phyloP scores from a whole-genome alignment of 2,329 filamentous ascomycete species.

The Calycina herbarum region DNA sequence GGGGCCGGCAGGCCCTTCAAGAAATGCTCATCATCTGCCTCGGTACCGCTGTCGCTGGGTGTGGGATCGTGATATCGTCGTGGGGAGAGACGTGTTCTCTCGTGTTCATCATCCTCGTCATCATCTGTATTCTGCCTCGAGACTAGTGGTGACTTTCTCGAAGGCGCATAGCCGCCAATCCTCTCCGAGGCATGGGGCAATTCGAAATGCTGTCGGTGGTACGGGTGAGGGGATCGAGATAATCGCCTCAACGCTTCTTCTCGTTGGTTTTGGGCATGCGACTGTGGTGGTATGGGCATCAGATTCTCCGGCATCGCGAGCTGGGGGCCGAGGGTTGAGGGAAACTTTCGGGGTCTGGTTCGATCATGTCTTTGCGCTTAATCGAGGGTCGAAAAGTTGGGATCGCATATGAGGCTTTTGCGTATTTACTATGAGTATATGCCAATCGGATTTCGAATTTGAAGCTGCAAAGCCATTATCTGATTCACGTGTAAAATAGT shows the following conservation, averaged over 20 bases:
- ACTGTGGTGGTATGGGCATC: conserved; percentile 24
- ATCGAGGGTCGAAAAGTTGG: neutral
- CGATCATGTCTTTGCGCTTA: conserved; percentile 26
- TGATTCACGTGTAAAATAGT: conserved; percentile 8
- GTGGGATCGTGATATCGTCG: conserved; percentile 42
- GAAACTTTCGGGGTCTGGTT: conserved; percentile 21
- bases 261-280: conserved; percentile 28
- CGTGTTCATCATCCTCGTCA: conserved; percentile 40
- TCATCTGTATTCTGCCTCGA: conserved; percentile 33
- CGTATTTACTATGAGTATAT: neutral
- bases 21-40: conserved; percentile 92
- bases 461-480: conserved; percentile 20
- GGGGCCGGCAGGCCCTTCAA: conserved; percentile 83
- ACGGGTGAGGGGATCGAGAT: conserved; percentile 65
- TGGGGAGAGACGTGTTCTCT: conserved; percentile 21
- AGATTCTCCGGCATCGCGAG: conserved; percentile 33
- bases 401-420: neutral
- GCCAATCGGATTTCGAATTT: neutral
- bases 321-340: conserved; percentile 19
- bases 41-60: conserved; percentile 86
- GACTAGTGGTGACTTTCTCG: conserved; percentile 28
- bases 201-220: conserved; percentile 59
- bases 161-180: conserved; percentile 31
- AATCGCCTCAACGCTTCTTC: conserved; percentile 30
- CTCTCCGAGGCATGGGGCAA: conserved; percentile 52